Percentiles rank a stretch among this genome's conserved stretches.
These are phyloP conservation scores for Candida yuanshanica DNA, from an alignment of 805 yeast genomes.

Conservation along the genomic window DNA sequence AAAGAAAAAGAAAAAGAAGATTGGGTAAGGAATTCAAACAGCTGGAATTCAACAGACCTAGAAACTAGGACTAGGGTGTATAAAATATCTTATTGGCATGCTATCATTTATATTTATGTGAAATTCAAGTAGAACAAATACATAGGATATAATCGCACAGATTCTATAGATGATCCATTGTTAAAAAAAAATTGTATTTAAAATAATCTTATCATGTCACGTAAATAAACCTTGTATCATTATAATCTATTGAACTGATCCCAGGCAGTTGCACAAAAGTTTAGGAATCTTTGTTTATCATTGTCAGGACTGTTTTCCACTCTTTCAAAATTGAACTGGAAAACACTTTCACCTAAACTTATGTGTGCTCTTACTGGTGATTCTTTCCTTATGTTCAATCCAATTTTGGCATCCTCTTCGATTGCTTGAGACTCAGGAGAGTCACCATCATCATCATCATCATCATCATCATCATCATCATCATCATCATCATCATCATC, in stretches of 20 bases:
- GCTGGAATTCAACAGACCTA: conserved; percentile 34
- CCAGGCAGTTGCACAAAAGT: conserved; percentile 32
- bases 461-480: conserved; percentile 12
- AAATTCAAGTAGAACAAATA: background rate
- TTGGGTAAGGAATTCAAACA: conserved; percentile 72
- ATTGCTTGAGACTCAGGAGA: conserved; percentile 30
- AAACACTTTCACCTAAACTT: conserved; percentile 16
- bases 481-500: conserved; percentile 15
- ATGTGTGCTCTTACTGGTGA: conserved; percentile 14
- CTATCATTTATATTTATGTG: background rate
- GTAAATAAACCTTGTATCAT: background rate
- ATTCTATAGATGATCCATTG: too few relatives aligned
- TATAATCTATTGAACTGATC: conserved; percentile 20
- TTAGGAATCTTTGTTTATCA: conserved; percentile 26
- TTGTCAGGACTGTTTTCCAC: conserved; percentile 4
- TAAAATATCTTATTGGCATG: too few relatives aligned
- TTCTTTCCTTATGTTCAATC: conserved; percentile 9
- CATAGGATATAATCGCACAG: background rate
- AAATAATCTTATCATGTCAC: too few relatives aligned
- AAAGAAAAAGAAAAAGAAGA: conserved; percentile 81
- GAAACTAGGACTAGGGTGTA: conserved; percentile 5
- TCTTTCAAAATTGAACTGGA: conserved; percentile 21
- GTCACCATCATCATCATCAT: conserved; percentile 12
- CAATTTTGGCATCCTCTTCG: conserved; percentile 28
- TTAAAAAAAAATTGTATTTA: too few relatives aligned